phyloP scores from a whole-genome alignment of 305 asterid genomes.

The Solanum hybrid region DNA sequence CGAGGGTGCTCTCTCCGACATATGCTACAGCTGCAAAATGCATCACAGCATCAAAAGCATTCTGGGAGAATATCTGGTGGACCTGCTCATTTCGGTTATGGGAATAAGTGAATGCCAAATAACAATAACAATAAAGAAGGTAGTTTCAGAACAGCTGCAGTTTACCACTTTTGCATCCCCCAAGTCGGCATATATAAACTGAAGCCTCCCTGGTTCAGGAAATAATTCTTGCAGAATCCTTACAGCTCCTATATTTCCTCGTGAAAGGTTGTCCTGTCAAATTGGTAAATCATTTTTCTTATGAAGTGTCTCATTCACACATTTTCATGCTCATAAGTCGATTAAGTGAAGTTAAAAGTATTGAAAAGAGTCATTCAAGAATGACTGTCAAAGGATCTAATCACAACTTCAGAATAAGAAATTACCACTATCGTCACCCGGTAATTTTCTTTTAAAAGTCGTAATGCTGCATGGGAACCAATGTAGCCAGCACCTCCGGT shows the following conservation, averaged over 20 bases:
- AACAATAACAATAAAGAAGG: conserved; percentile 2
- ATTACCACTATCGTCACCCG: conserved; percentile 94
- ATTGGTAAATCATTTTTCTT: not conserved
- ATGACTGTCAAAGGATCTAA: not conserved
- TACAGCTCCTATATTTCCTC: conserved; percentile 85
- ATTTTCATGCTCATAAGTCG: not conserved
- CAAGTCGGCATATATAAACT: conserved; percentile 82
- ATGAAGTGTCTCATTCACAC: not conserved
- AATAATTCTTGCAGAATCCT: conserved; percentile 12
- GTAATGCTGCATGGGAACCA: conserved; percentile 86
- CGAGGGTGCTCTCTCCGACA: conserved; percentile 92
- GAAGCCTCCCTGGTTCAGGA: conserved; percentile 82
- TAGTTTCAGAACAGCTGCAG: conserved; percentile 7
- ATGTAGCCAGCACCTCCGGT: conserved; percentile 98
- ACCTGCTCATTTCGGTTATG: conserved; percentile 43
- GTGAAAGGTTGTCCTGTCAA: conserved; percentile 80
- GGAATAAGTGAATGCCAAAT: conserved; percentile 8
- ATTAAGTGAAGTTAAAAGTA: not conserved
- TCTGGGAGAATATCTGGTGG: conserved; percentile 55
- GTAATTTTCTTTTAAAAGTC: conserved; percentile 67
- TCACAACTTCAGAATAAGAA: not conserved
- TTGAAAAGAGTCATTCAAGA: not conserved
- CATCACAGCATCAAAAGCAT: conserved; percentile 91
- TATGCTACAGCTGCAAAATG: conserved; percentile 98
- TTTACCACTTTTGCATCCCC: conserved; percentile 80